A percentile compares a stretch with the other conserved stretches of the same genome.
These are phyloP conservation scores for Lentinula sp. DNA, from an alignment of 768 basidiomycete species.

Conservation along the genomic window DNA sequence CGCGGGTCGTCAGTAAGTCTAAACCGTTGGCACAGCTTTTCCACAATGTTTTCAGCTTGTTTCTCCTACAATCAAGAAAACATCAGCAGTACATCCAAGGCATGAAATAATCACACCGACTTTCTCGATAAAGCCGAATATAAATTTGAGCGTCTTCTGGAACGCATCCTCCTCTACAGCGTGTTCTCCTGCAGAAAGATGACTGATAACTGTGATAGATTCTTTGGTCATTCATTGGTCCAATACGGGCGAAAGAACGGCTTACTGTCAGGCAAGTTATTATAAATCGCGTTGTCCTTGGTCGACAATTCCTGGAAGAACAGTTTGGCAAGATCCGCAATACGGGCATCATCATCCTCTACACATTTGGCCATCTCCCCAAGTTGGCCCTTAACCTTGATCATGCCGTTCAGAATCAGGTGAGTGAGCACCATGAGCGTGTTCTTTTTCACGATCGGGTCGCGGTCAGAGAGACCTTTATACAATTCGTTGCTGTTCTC, in stretches of 20 bases:
- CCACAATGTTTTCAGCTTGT: slow-evolving; percentile 95
- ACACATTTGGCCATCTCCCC: slow-evolving; percentile 99
- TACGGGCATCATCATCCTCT: slow-evolving; percentile 81
- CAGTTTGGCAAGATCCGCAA: slow-evolving; percentile 92
- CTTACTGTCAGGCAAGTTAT: slow-evolving; percentile 93
- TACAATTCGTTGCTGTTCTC: slow-evolving; percentile 96
- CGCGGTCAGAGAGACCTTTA: slow-evolving; percentile 82
- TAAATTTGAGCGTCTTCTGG: slow-evolving; percentile 89
- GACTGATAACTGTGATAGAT: slow-evolving; percentile 72
- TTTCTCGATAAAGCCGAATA: slow-evolving; percentile 97
- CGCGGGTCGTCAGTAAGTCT: slow-evolving; percentile 79
- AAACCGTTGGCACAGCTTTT: slow-evolving; percentile 97
- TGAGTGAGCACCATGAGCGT: slow-evolving; percentile 98
- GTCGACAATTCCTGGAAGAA: slow-evolving; percentile 96
- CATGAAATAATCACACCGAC: slow-evolving; percentile 28
- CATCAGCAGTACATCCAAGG: background rate
- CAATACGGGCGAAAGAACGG: background rate
- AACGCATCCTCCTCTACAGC: slow-evolving; percentile 91
- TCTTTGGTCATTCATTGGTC: slow-evolving; percentile 4
- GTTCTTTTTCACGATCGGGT: slow-evolving; percentile 95
- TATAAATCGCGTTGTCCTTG: slow-evolving; percentile 99
- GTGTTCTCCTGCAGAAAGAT: slow-evolving; percentile 84
- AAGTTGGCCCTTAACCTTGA: slow-evolving; percentile 98
- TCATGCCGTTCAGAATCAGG: slow-evolving; percentile 96
- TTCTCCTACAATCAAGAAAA: slow-evolving; percentile 65